Evolutionary conservation across 108 stramenopile genomes (phyloP).

Genomic region (Craspedostauros australis): DNA sequence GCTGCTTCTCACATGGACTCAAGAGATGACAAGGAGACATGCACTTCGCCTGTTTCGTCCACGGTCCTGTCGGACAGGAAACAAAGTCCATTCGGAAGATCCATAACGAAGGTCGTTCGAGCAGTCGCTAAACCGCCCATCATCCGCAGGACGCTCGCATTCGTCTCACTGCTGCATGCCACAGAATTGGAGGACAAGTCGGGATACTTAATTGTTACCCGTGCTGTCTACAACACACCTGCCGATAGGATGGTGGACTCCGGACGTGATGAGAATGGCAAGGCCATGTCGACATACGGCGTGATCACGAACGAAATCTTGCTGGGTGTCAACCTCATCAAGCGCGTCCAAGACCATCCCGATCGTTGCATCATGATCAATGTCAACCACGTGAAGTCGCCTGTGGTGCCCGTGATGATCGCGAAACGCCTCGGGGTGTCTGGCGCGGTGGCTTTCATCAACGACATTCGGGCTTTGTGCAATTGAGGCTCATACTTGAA

Average conservation of each 20-base stretch:
- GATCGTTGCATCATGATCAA: conserved; percentile 65
- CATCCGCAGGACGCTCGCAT: conserved; percentile 51
- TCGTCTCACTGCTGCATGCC: conserved; percentile 60
- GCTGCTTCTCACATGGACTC: too few relatives aligned
- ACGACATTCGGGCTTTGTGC: conserved; percentile 41
- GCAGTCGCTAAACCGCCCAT: conserved; percentile 55
- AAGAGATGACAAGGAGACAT: too few relatives aligned
- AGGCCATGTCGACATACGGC: too few relatives aligned
- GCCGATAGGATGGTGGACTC: too few relatives aligned
- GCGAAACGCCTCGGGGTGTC: conserved; percentile 64
- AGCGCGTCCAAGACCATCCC: conserved; percentile 29
- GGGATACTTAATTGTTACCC: conserved; percentile 71
- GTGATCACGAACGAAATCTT: conserved; percentile 60
- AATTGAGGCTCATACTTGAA: too few relatives aligned
- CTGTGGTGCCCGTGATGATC: conserved; percentile 64
- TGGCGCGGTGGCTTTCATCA: conserved; percentile 56
- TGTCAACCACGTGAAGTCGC: conserved; percentile 66
- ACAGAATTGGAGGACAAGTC: conserved; percentile 51
- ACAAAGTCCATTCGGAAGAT: conserved; percentile 43
- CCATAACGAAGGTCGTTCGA: conserved; percentile 69
- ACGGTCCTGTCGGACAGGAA: too few relatives aligned
- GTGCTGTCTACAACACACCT: conserved; percentile 37
- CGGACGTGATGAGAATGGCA: background rate
- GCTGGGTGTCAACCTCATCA: conserved; percentile 65
- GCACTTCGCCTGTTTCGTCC: too few relatives aligned